Evolutionary conservation across 805 yeast species (phyloP), one percentile per base, ranked within the genome.

Genomic region (Lachancea meyersii): DNA sequence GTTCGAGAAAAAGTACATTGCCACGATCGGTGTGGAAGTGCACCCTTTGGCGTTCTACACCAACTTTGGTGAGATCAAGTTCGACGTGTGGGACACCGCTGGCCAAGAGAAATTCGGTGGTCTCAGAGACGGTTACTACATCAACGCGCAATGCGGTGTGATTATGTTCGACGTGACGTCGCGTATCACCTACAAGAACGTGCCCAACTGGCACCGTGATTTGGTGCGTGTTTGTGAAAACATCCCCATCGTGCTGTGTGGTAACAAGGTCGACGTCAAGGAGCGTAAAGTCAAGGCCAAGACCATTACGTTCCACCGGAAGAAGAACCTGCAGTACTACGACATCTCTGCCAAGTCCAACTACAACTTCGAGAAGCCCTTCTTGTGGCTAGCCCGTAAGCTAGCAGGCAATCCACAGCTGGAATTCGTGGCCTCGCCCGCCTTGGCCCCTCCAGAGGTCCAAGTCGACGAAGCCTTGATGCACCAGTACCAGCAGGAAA

Each of bases 141-240:
- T 93, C 70, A 91, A 93, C 70, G 99, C 98, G 66, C 96, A 93
- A 75, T 93, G 98, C 79, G 99, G 97, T 75, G 93, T 93, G 76
- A 93, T 93, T 71, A 93, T 93, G 99, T 93, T 93, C 68, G 99
- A 93, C 72, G 98, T 93, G 52, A 93, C 99, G 51, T 88, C 97
- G 41, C 89, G 99, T 79, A 91, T 93, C 75, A 93, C 98, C 58
- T 93, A 93, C 78, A 93, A 93, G 79, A 93, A 93, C 73, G 99
- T 93, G 68, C 98, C 99, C 70, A 94, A 93, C 86, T 93, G 99
- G 99, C 97, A 94, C 83, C 85, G 98, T 76, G 99, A 93, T 73
- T 79, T 93, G 67, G 97, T 93, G 53, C 87, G 99, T 76, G 99
- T 93, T 53, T 93, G 99, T 77, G 99, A 93, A 76, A 93, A 91